Evolutionary conservation across 768 basidiomycete genomes (phyloP).

Genomic region (Pleurotus platypus): DNA sequence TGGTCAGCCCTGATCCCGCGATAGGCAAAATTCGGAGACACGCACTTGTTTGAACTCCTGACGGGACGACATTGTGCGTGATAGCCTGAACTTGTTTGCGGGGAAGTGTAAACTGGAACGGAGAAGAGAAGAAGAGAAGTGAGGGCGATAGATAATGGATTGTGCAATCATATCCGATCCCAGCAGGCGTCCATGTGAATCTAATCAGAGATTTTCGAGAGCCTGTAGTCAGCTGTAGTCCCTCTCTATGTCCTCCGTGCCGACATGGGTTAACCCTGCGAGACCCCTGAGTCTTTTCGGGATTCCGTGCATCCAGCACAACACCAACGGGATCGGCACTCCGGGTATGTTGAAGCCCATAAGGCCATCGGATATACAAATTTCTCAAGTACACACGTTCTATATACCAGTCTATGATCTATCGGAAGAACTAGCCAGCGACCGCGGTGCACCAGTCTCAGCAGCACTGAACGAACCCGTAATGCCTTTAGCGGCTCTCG

Average conservation of each 20-base stretch:
- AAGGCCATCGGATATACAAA: neutral
- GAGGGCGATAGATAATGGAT: constrained; percentile 8
- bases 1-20: constrained; percentile 3
- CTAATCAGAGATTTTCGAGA: constrained; percentile 3
- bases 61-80: constrained; percentile 19
- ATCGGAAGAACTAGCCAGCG: neutral
- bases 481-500: constrained; percentile 11
- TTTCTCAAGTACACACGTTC: neutral
- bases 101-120: neutral
- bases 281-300: neutral
- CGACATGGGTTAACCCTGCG: neutral
- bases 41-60: constrained; percentile 28
- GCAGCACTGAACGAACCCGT: neutral
- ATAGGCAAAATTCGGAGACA: constrained; percentile 15
- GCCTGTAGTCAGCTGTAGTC: neutral
- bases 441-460: neutral
- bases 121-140: neutral
- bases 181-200: constrained; percentile 8
- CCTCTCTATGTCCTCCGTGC: constrained; percentile 6
- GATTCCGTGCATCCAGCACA: neutral
- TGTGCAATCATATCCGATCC: neutral
- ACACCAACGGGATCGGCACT: neutral
- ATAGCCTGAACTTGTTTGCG: neutral
- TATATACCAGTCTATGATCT: neutral
- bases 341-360: neutral